Base-by-base conservation (phyloP, 495 filamentous ascomycete species). In the Neurospora tetraspora region DNA sequence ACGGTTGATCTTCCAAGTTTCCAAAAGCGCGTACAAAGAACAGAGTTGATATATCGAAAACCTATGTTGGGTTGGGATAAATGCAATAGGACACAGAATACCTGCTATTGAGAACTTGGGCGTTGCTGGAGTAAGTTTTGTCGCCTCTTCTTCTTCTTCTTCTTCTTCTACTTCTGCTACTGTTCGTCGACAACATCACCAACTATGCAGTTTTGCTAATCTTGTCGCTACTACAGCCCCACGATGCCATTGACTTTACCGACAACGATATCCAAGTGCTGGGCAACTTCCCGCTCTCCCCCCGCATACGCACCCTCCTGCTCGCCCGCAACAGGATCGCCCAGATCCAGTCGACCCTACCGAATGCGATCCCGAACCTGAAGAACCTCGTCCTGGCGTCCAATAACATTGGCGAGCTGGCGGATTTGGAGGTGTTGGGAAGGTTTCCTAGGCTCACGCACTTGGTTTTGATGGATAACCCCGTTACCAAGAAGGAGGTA, bases 21-120 rank as follows among this genome's bases (percentile, higher is more conserved):
- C 53, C 53, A 65, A 65, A 65, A 65, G 53, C 27, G 39, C 40
- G 36, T 23, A 34, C 69, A 45, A 20, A 84, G 91, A 91, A 88
- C 91, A 91, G 84, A 88, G 88, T 95, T 96, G 90, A 94, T 93
- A 92, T 89, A 90, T 18, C 27, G 59, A 42, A 76, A 70, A 40
- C 61, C 37, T 72, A 73, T 72, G 31, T 42, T 61, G 68, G 71
- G 39, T 61, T 79, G 78, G 80, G 82, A 79, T 65, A 36, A 34
- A 65, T 65, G 27, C 79, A 90, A 85, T 88, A 98, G 96, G 96
- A 82, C 96, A 98, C 84, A 94, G 97, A 84, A 98, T 99, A 78
- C 93, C 96, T 78, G 88, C 91, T 31, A 98, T 98, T 85, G 96
- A 99, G 89, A 99, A 99, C 81, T 81, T 99, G 82, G 96, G 96